Evolutionary conservation across 2,329 filamentous ascomycete genomes (phyloP).

Genomic region (Fusarium sp.): DNA sequence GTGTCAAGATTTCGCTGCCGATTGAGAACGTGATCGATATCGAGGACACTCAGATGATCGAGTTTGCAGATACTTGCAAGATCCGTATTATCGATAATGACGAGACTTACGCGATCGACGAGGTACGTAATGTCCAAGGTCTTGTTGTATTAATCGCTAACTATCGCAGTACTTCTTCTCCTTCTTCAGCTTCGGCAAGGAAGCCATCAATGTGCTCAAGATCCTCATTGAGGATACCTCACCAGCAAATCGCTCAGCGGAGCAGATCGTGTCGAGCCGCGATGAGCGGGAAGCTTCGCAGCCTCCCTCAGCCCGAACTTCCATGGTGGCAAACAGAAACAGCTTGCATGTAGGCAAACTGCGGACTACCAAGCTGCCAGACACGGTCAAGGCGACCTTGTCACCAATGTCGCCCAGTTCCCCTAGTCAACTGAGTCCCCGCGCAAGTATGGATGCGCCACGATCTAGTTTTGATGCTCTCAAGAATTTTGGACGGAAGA

Average conservation of each 20-base stretch:
- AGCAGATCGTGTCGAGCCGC: slow-evolving; percentile 34
- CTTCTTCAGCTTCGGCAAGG: slow-evolving; percentile 88
- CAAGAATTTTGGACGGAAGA: slow-evolving; percentile 60
- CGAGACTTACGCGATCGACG: slow-evolving; percentile 94
- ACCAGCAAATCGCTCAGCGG: slow-evolving; percentile 49
- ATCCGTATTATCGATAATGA: slow-evolving; percentile 93
- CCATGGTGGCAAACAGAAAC: slow-evolving; percentile 47
- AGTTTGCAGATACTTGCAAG: slow-evolving; percentile 94
- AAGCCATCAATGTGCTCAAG: slow-evolving; percentile 83
- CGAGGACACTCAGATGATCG: slow-evolving; percentile 89
- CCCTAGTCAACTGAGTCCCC: slow-evolving; percentile 61
- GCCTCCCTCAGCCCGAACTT: slow-evolving; percentile 25
- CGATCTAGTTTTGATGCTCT: slow-evolving; percentile 67
- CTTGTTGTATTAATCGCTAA: slow-evolving; percentile 5
- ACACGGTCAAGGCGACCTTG: slow-evolving; percentile 71
- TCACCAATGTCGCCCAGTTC: slow-evolving; percentile 61
- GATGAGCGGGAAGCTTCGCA: slow-evolving; percentile 26
- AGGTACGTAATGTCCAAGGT: slow-evolving; percentile 66
- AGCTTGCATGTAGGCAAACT: slow-evolving; percentile 46
- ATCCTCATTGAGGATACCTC: slow-evolving; percentile 76
- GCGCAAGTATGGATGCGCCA: slow-evolving; percentile 65
- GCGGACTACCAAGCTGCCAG: slow-evolving; percentile 59
- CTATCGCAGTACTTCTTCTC: slow-evolving; percentile 88
- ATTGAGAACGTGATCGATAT: slow-evolving; percentile 92
- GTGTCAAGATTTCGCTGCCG: slow-evolving; percentile 93